Percentiles rank a stretch among this genome's conserved stretches.
phyloP scores from a whole-genome alignment of 2,329 filamentous ascomycete genomes.

The Periconia digitata region DNA sequence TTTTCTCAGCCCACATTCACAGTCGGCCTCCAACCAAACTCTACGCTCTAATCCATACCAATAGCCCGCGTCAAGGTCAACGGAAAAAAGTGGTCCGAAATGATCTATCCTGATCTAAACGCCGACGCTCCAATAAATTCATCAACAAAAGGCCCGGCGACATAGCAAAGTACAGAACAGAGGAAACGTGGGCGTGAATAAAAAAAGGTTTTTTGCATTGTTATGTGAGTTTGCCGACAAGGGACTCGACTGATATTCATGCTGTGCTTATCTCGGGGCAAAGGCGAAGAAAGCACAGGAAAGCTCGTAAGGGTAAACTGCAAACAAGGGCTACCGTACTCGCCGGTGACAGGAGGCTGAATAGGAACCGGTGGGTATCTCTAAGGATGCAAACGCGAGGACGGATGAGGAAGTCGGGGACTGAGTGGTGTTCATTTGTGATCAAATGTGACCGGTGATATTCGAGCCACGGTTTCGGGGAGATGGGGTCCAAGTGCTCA shows the following conservation, averaged over 20 bases:
- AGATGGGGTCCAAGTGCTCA: not conserved
- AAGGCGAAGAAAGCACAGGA: no score
- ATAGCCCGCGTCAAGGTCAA: no score
- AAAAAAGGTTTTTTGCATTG: no score
- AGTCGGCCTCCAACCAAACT: not conserved
- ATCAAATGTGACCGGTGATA: not conserved
- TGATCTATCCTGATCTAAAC: slow-evolving; percentile 11
- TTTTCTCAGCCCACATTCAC: no score
- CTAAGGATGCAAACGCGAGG: slow-evolving; percentile 27
- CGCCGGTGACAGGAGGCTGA: slow-evolving; percentile 4
- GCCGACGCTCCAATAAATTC: slow-evolving; percentile 6
- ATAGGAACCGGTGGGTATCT: slow-evolving; percentile 29
- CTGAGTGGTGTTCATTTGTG: not conserved
- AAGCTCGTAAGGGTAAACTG: no score
- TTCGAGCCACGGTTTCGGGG: not conserved
- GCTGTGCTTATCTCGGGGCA: no score
- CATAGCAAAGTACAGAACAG: not conserved
- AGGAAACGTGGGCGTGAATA: no score
- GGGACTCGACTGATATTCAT: no score
- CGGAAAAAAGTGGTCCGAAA: not conserved
- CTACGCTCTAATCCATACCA: no score
- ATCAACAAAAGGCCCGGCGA: not conserved
- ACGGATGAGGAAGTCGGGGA: slow-evolving; percentile 4
- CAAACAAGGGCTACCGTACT: slow-evolving; percentile 3
- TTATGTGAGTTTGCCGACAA: no score